Evolutionary conservation across 768 basidiomycete species (phyloP).

Genomic region (Leccinum variicolor): DNA sequence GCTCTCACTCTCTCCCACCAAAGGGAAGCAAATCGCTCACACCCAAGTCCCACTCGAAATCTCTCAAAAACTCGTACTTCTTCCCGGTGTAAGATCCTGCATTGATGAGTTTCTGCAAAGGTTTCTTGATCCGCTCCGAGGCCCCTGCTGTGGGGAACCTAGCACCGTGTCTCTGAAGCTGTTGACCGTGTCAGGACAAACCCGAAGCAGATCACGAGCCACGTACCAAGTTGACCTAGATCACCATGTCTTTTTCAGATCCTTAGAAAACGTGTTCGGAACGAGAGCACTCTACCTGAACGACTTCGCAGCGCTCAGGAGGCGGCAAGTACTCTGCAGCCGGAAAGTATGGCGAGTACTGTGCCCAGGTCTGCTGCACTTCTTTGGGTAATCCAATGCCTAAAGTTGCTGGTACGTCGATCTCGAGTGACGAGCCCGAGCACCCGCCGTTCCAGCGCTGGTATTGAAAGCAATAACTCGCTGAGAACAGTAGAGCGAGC

Average conservation of each 20-base stretch:
- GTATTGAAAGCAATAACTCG: slow-evolving; percentile 10
- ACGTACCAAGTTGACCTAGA: slow-evolving; percentile 31
- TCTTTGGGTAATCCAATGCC: slow-evolving; percentile 15
- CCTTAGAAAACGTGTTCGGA: background rate
- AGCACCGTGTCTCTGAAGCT: slow-evolving; percentile 82
- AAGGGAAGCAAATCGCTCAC: slow-evolving; percentile 58
- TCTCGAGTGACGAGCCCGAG: background rate
- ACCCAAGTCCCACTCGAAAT: slow-evolving; percentile 60
- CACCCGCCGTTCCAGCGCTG: slow-evolving; percentile 4
- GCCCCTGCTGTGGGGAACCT: slow-evolving; percentile 65
- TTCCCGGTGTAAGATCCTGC: slow-evolving; percentile 44
- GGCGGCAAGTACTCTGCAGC: slow-evolving; percentile 42
- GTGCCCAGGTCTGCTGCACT: slow-evolving; percentile 46
- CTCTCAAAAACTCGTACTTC: slow-evolving; percentile 51
- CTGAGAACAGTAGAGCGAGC: slow-evolving; percentile 14
- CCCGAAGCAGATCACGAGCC: too few relatives aligned
- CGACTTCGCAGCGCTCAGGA: slow-evolving; percentile 48
- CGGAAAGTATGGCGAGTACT: slow-evolving; percentile 60
- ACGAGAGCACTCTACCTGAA: slow-evolving; percentile 42
- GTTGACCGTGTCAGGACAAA: slow-evolving; percentile 1
- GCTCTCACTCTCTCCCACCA: slow-evolving; percentile 60
- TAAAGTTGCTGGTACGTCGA: background rate
- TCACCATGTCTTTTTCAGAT: background rate
- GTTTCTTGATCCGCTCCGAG: slow-evolving; percentile 38
- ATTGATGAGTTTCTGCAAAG: slow-evolving; percentile 52